Percentiles rank a stretch among this genome's conserved stretches.
These are phyloP conservation scores for Caryopteris hybrid DNA, from an alignment of 305 asterid genomes.

Conservation along the genomic window DNA sequence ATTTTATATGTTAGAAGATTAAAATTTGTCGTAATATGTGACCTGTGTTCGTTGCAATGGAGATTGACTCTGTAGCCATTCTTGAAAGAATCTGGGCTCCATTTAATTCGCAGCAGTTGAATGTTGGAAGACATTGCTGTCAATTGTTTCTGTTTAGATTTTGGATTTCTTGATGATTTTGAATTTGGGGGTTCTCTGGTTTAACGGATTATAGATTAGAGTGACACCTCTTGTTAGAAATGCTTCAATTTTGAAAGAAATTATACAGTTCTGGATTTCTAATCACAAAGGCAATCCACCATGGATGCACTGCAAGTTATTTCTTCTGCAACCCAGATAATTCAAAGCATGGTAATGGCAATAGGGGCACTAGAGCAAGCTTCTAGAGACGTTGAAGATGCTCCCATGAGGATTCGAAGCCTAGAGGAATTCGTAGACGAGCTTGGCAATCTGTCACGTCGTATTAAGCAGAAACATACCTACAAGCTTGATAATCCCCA, in stretches of 20 bases:
- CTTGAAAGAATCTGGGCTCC: background rate
- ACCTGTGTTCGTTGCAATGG: background rate
- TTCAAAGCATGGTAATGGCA: slow-evolving; percentile 25
- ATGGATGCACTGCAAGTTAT: slow-evolving; percentile 29
- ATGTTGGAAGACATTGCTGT: background rate
- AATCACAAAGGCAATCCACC: background rate
- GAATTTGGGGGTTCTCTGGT: background rate
- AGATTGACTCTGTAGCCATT: background rate
- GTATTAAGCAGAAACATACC: slow-evolving; percentile 21
- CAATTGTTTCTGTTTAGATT: background rate
- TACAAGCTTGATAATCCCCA: slow-evolving; percentile 28
- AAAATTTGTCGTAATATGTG: no score
- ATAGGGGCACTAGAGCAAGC: slow-evolving; percentile 30
- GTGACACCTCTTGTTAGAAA: background rate
- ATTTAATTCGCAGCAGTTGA: background rate
- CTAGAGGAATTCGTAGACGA: slow-evolving; percentile 28
- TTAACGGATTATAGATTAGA: background rate
- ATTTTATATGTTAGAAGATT: background rate
- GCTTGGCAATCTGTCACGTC: slow-evolving; percentile 22
- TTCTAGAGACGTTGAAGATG: slow-evolving; percentile 27
- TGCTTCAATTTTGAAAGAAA: background rate
- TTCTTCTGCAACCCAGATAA: slow-evolving; percentile 31
- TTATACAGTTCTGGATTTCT: background rate
- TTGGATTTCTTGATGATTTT: background rate
- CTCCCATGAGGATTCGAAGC: slow-evolving; percentile 24